Evolutionary conservation across 495 filamentous ascomycete species (phyloP), one percentile per base, ranked within the genome.

Genomic region (Annulohypoxylon nitens): DNA sequence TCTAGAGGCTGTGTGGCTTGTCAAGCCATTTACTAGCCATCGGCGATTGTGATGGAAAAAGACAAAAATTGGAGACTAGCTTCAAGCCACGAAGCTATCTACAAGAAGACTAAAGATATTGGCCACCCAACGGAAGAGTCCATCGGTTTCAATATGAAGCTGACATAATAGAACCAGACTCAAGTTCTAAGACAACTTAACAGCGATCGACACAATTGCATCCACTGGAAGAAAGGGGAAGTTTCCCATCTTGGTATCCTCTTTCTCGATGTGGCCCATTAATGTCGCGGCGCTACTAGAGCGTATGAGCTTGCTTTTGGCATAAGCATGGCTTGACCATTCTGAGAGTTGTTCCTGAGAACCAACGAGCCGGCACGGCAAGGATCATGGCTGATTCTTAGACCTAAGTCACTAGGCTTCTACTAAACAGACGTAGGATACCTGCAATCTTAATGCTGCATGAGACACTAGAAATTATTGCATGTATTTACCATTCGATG

Each of bases 131-230:
- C 63, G 16, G 20, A 30, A 14, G 33, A 12, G 6, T 20, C 34
- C 18, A 39, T 16, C 45, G 23, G 30, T 57, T 3, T 2, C 16
- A 61, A 33, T 23, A 48, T 34, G 71, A 60, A 34, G 20, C 58
- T 54, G 51, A 57, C 48, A 36, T 20, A 43, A 68, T 20, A 51
- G 47, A 14, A 16, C 54, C 7, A 63, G 54, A 57, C 59, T 67
- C 58, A 10, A 64, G 51, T 33, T 61, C 26, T 68, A 68, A 75
- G 72, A 75, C 72, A 75, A 20, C 3, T 61, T 48, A 3, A 71
- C 39, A 68, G 37, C 20, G 72, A 75, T 75, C 72, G 72, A 55
- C 72, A 70, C 7, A 43, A 60, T 45, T 20, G 45, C 9, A 25
- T 30, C 25, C 25, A 25, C n/a, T 12, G 45, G 53, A 48, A 26